Evolutionary conservation across 2,329 filamentous ascomycete genomes (phyloP).

Genomic region (Sporothrix phasma): DNA sequence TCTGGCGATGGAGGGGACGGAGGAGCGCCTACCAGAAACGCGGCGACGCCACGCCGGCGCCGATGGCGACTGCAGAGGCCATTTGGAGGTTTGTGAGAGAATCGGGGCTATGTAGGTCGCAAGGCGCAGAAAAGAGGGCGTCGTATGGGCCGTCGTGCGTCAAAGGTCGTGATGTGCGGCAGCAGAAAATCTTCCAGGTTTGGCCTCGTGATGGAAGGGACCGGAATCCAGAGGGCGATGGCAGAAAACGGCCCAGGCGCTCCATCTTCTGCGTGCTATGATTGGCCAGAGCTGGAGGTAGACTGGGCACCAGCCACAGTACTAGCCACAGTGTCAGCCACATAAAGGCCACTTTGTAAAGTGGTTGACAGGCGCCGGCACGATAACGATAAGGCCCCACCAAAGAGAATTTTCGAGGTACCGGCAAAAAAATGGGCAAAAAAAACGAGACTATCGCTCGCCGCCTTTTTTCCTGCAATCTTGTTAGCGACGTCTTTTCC

Average conservation of each 20-base stretch:
- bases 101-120: neutral
- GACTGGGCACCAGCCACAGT: slow-evolving; percentile 6
- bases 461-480: slow-evolving; percentile 16
- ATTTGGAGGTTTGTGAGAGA: slow-evolving; percentile 29
- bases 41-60: slow-evolving; percentile 54
- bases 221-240: neutral
- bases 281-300: neutral
- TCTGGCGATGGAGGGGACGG: neutral
- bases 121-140: neutral
- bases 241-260: neutral
- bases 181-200: neutral
- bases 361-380: neutral
- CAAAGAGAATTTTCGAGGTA: slow-evolving; percentile 14
- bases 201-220: slow-evolving; percentile 1
- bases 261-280: neutral
- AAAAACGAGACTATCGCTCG: slow-evolving; percentile 9
- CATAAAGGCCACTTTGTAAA: neutral
- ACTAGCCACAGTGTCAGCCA: slow-evolving; percentile 13
- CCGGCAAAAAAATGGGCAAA: slow-evolving; percentile 15
- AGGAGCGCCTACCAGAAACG: slow-evolving; percentile 44
- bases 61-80: slow-evolving; percentile 50
- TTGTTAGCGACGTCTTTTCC: slow-evolving; percentile 1
- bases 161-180: neutral
- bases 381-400: slow-evolving; percentile 21
- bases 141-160: slow-evolving; percentile 11